Base-by-base conservation (phyloP, 2,329 filamentous ascomycete species). In the Penicillium rolfsii region DNA sequence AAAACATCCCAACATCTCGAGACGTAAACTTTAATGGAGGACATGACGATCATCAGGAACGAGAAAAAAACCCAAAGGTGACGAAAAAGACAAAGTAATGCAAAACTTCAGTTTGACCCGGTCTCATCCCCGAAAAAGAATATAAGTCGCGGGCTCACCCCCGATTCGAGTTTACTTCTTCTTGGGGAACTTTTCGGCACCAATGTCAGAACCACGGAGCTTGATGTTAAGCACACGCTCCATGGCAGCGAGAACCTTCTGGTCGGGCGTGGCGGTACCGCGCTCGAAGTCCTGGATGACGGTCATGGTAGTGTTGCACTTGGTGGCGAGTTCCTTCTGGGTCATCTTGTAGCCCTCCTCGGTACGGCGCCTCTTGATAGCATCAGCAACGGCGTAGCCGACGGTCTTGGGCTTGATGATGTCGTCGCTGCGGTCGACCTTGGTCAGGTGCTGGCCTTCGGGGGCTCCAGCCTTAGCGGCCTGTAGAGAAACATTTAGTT, bases 341-440 rank as follows among this genome's bases (percentile, higher is more conserved):
- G 93, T 96, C 91, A 98, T 94, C 83, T 96, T 95, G 79, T 93
- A 93, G 79, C 90, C 90, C 76, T 91, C 89, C 76, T 89, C 87
- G 75, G 87, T 88, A 67, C 95, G 91, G 58, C 90, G 87, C 73
- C 89, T 85, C 73, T 87, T 85, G 81, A 98, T 97, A 67, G 89
- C 91, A 68, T 91, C 87, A 72, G 91, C 92, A 67, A 98, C 91
- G 59, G 86, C 84, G 73, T 85, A 84, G 76, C 93, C 92, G 61
- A 97, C 84, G 50, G 92, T 96, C 83, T 96, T 96, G 74, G 93
- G 93, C 83, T 97, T 97, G 81, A 98, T 89, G 81, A 97, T 97
- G 77, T 97, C 95, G 83, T 98, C 93, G 76, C 88, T 89, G 70
- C 94, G 93, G 84, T 98, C 95, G 79, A 99, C 93, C 84, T 98